phyloP scores from a whole-genome alignment of 2,329 filamentous ascomycete genomes.

The Aspergillus tamarii region DNA sequence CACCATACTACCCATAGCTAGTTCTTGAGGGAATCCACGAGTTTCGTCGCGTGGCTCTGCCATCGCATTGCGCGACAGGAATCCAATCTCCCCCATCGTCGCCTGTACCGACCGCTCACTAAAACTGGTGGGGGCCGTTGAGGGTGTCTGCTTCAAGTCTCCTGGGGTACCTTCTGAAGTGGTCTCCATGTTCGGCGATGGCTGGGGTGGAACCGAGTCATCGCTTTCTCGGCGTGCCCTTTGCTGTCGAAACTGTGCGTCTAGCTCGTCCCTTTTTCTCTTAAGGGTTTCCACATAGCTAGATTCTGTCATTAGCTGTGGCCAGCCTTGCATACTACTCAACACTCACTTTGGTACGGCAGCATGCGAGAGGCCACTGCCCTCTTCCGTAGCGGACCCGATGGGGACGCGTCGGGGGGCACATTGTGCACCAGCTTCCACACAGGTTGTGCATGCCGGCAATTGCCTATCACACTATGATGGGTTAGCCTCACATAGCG shows the following conservation, averaged over 20 bases:
- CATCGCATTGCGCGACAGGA: slow-evolving; percentile 36
- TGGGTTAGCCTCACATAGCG: background rate
- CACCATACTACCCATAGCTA: slow-evolving; percentile 26
- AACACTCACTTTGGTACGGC: background rate
- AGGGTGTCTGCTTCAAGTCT: background rate
- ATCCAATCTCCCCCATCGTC: slow-evolving; percentile 22
- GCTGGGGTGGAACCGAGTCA: background rate
- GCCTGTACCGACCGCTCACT: background rate
- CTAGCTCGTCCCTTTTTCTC: slow-evolving; percentile 22
- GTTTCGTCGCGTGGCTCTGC: slow-evolving; percentile 31
- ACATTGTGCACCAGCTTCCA: background rate
- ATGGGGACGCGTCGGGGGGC: background rate
- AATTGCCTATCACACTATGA: background rate
- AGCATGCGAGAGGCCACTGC: background rate
- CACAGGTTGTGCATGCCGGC: background rate
- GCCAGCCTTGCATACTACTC: background rate
- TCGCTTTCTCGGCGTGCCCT: slow-evolving; percentile 6
- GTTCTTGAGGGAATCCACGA: slow-evolving; percentile 23
- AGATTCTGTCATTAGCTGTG: background rate
- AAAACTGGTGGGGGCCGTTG: background rate
- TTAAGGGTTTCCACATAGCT: slow-evolving; percentile 19
- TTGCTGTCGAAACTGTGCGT: slow-evolving; percentile 15
- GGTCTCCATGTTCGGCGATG: background rate
- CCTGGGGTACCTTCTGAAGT: background rate
- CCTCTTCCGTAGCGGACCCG: background rate